Evolutionary conservation across 2,329 filamentous ascomycete species (phyloP).

Genomic region (Pestalotiopsis sp.): DNA sequence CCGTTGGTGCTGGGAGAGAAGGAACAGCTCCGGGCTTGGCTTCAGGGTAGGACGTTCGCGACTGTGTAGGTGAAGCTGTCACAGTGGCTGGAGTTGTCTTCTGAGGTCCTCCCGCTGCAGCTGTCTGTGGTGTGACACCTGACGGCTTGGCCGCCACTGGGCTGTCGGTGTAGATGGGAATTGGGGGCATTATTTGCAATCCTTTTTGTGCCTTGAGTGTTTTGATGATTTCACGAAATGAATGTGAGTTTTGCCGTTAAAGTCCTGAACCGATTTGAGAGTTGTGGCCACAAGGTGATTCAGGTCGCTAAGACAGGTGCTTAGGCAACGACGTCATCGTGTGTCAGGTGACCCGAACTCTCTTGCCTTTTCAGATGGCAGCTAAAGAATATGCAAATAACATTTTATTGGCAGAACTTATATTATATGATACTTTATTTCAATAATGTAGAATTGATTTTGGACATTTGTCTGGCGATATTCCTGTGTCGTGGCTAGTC

Average conservation of each 20-base stretch:
- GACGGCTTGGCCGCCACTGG: constrained; percentile 61
- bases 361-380: background rate
- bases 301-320: background rate
- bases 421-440: background rate
- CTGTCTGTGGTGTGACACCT: constrained; percentile 32
- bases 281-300: constrained; percentile 10
- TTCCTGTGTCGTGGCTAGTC: background rate
- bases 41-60: constrained; percentile 36
- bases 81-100: constrained; percentile 33
- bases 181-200: constrained; percentile 56
- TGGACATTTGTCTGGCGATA: background rate
- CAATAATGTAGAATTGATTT: background rate
- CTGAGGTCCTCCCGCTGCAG: constrained; percentile 17
- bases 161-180: constrained; percentile 60
- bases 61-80: constrained; percentile 26
- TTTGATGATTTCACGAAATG: background rate
- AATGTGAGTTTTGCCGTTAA: background rate
- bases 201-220: background rate
- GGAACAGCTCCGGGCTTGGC: constrained; percentile 51
- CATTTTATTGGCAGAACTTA: background rate
- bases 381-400: background rate
- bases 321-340: constrained; percentile 14
- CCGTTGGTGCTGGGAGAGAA: constrained; percentile 46
- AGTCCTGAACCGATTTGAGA: background rate
- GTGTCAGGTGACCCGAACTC: constrained; percentile 13